Base-by-base conservation (phyloP, 2,329 filamentous ascomycete genomes). In the Raffaelea deltoideospora region DNA sequence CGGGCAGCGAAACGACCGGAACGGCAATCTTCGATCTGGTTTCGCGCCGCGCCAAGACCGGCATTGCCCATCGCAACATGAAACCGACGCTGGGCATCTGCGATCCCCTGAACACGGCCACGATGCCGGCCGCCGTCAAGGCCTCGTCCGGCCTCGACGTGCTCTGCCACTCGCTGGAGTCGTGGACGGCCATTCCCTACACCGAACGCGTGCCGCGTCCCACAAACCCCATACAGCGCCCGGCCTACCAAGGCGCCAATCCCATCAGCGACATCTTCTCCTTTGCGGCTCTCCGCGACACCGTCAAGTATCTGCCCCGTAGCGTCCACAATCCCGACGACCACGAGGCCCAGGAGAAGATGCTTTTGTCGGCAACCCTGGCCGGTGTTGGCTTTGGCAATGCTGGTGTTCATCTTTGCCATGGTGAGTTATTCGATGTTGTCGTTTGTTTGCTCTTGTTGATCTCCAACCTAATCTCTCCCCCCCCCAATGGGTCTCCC, bases 191-290 rank as follows among this genome's bases (percentile, higher is more conserved):
- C 3, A 96, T 98, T 44, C 92, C 92, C 0, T 98, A 85, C 63
- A 69, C 82, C 48, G 80, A 94, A 64, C 76, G 90, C 35, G 74
- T 67, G 0, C 90, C 90, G 0, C 69, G 88, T 3, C 92, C 92
- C 0, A 60, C 72, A 4, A 96, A 98, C 54, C 90, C 92, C 0
- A 83, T 98, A 47, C 69, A 88, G 41, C 71, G 90, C 4, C 90
- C 90, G 0, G 87, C 90, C 0, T 98, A 98, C 53, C 90, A 98
- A 57, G 90, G 90, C 29, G 86, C 90, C 7, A 98, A 98, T 54
- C 90, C 90, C 3, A 98, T 98, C 48, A 92, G 83, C 31, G 90
- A 98, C 54, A 88, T 98, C 46, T 98, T 98, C 64, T 92, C 84
- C 4, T 67, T 98, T 17, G 79, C 83, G 48, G 87, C 90, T 0